Percentiles rank a stretch among this genome's conserved stretches.
Evolutionary conservation across 73 alveolate genomes (phyloP).

Genomic region (Paramecium pentaurelia): DNA sequence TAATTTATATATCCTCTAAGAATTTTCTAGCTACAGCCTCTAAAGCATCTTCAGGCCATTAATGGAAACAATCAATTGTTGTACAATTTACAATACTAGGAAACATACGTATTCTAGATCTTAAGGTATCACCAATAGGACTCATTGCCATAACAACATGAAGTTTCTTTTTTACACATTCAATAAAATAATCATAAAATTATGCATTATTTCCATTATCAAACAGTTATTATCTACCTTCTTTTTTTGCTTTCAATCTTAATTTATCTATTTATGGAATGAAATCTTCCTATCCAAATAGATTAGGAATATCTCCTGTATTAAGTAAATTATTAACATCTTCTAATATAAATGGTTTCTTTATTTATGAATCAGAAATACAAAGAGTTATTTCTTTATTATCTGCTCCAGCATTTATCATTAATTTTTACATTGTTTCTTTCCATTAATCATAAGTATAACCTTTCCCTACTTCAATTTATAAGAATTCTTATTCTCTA

Average conservation of each 20-base stretch:
- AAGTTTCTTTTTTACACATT: constrained; percentile 58
- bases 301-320: constrained; percentile 64
- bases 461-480: constrained; percentile 69
- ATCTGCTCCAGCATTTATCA: constrained; percentile 75
- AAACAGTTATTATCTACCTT: constrained; percentile 43
- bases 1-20: constrained; percentile 28
- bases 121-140: constrained; percentile 68
- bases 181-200: constrained; percentile 60
- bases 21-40: constrained; percentile 63
- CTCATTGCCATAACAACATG: constrained; percentile 66
- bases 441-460: constrained; percentile 78
- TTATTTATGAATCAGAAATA: constrained; percentile 39
- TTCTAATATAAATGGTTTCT: constrained; percentile 46
- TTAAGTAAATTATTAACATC: constrained; percentile 57
- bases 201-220: constrained; percentile 49
- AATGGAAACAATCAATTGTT: constrained; percentile 68
- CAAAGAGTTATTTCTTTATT: constrained; percentile 81
- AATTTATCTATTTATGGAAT: constrained; percentile 51
- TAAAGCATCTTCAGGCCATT: constrained; percentile 77
- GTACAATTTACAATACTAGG: constrained; percentile 73
- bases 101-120: constrained; percentile 64
- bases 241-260: constrained; percentile 62
- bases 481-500: constrained; percentile 62
- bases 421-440: constrained; percentile 70
- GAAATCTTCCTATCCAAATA: constrained; percentile 56